Percentiles rank a stretch among this genome's conserved stretches.
Evolutionary conservation across 768 basidiomycete genomes (phyloP).

Genomic region (Tylopilus sp.): DNA sequence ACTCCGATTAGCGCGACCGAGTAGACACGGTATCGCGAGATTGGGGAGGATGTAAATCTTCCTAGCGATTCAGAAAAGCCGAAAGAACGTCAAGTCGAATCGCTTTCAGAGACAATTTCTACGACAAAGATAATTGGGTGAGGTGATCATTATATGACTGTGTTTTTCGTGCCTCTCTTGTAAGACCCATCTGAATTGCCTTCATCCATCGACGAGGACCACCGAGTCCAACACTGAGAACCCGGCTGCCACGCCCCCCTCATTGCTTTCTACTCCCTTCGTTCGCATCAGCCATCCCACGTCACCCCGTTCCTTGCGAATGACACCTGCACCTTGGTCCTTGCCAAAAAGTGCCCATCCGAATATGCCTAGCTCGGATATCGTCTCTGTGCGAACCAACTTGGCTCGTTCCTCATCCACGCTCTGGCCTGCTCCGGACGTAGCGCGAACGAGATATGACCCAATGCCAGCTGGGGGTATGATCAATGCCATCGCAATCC

Average conservation of each 20-base stretch:
- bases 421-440: conserved; percentile 21
- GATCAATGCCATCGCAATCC: conserved; percentile 97
- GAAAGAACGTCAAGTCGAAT: no score
- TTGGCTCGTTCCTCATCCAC: not conserved
- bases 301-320: conserved; percentile 52
- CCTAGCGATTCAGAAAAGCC: no score
- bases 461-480: conserved; percentile 62
- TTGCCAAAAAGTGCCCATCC: conserved; percentile 80
- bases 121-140: no score
- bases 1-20: no score
- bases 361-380: conserved; percentile 91
- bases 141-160: no score
- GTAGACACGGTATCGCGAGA: no score
- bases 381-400: conserved; percentile 60
- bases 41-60: no score
- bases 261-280: conserved; percentile 87
- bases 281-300: conserved; percentile 86
- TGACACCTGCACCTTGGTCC: conserved; percentile 30
- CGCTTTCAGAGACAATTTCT: no score
- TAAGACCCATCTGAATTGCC: not conserved
- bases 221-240: conserved; percentile 74
- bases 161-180: not conserved
- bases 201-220: conserved; percentile 42
- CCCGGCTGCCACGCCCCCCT: conserved; percentile 46
- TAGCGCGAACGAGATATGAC: conserved; percentile 78